Evolutionary conservation across 73 alveolate genomes (phyloP).

Genomic region (Symbiodinium pilosum): DNA sequence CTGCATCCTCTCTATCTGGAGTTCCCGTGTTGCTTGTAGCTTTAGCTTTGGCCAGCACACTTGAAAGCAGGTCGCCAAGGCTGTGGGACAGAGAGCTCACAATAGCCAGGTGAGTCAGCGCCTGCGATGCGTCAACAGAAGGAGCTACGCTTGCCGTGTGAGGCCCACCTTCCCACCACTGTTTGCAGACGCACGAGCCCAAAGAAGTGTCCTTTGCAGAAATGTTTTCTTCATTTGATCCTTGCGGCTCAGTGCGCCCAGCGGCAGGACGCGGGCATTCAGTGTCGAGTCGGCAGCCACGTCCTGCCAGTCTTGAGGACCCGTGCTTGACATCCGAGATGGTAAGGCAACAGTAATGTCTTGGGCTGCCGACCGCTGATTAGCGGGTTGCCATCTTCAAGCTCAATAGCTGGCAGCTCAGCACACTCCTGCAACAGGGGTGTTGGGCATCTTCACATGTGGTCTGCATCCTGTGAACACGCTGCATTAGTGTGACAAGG

Average conservation of each 20-base stretch:
- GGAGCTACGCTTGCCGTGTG: neutral
- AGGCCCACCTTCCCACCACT: slow-evolving; percentile 76
- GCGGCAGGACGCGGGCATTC: slow-evolving; percentile 54
- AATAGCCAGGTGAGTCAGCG: slow-evolving; percentile 3
- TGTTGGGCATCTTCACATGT: neutral
- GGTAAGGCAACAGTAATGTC: no score
- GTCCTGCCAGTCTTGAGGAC: no score
- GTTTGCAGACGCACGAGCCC: slow-evolving; percentile 55
- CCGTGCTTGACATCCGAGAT: no score
- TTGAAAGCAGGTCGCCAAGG: slow-evolving; percentile 74
- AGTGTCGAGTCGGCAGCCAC: slow-evolving; percentile 9
- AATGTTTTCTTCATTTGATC: no score
- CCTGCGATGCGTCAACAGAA: no score
- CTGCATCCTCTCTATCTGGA: neutral
- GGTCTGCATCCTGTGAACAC: neutral
- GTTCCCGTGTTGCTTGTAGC: neutral
- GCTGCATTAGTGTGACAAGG: neutral
- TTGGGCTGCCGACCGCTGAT: slow-evolving; percentile 5
- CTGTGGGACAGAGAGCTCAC: slow-evolving; percentile 49
- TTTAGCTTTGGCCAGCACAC: neutral
- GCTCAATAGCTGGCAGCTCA: slow-evolving; percentile 9
- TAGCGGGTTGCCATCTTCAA: slow-evolving; percentile 15
- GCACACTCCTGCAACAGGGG: neutral
- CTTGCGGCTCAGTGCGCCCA: neutral
- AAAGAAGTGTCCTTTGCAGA: slow-evolving; percentile 32